These are phyloP conservation scores for Synchytrium microbalum DNA, from an alignment of 371 early-diverging fungal species.

Conservation along the genomic window DNA sequence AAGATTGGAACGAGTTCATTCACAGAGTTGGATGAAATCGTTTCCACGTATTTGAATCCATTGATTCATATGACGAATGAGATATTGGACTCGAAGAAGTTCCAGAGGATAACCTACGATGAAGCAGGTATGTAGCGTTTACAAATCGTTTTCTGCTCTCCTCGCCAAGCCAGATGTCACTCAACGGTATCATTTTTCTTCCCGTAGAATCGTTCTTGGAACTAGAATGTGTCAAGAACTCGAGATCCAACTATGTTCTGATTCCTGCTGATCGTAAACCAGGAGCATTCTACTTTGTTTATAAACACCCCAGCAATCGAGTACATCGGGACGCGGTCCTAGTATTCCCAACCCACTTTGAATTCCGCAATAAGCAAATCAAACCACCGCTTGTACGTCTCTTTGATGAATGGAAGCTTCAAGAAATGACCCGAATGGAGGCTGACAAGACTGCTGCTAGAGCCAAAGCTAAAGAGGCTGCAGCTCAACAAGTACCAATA, in stretches of 20 bases:
- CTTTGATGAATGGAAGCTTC: not conserved
- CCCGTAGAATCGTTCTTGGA: conserved; percentile 6
- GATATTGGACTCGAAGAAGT: conserved; percentile 36
- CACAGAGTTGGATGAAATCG: conserved; percentile 83
- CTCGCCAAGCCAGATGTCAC: too few species aligned
- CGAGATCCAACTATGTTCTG: conserved; percentile 35
- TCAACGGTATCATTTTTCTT: too few species aligned
- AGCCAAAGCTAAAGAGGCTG: too few species aligned
- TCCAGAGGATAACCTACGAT: conserved; percentile 24
- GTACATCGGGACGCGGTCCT: conserved; percentile 28
- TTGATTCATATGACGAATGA: conserved; percentile 48
- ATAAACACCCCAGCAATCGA: conserved; percentile 25
- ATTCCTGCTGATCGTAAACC: conserved; percentile 26
- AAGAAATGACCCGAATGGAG: not conserved
- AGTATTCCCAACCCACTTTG: conserved; percentile 30
- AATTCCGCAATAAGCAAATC: conserved; percentile 28
- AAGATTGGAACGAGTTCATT: conserved; percentile 56
- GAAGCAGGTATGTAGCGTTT: conserved; percentile 32
- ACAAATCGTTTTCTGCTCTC: not conserved
- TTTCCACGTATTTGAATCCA: conserved; percentile 82
- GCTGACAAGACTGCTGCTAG: too few species aligned
- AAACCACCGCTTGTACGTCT: not conserved
- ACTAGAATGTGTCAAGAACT: conserved; percentile 13
- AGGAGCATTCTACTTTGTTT: conserved; percentile 34
- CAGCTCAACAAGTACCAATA: too few species aligned